These are phyloP conservation scores for Farysia itapuensis DNA, from an alignment of 1,284 basidiomycete species.

Conservation along the genomic window DNA sequence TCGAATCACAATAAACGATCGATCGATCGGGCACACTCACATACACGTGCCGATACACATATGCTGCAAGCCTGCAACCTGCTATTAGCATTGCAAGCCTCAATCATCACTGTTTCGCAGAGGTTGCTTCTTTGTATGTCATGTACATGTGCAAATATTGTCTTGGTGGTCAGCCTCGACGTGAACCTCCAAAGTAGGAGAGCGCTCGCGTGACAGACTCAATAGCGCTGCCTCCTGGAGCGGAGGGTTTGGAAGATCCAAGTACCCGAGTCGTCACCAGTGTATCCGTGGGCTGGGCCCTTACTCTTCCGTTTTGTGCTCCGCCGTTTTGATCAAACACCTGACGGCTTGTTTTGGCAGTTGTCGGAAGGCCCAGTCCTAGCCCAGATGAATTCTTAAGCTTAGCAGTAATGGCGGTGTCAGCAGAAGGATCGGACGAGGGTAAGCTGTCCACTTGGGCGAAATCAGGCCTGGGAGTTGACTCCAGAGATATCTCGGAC, in stretches of 20 bases:
- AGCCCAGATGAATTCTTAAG: neutral
- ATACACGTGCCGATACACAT: too few relatives aligned
- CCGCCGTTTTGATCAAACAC: neutral
- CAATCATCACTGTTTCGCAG: too few relatives aligned
- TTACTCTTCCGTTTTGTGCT: neutral
- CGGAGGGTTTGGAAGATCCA: constrained; percentile 2
- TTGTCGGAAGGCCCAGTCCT: neutral
- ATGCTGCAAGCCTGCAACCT: too few relatives aligned
- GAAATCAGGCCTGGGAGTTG: neutral
- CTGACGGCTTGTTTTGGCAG: neutral
- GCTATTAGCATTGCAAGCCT: too few relatives aligned
- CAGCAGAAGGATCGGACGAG: neutral
- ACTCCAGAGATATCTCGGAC: constrained; percentile 24
- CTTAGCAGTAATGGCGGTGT: neutral
- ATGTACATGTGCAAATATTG: too few relatives aligned
- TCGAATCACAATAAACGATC: too few relatives aligned
- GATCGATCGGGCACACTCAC: too few relatives aligned
- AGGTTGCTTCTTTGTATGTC: too few relatives aligned
- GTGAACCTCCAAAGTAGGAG: constrained; percentile 31
- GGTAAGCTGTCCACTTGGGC: neutral
- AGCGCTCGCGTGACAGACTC: constrained; percentile 26
- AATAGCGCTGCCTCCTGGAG: constrained; percentile 7
- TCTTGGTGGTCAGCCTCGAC: too few relatives aligned
- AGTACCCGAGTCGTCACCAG: constrained; percentile 28
- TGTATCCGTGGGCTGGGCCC: constrained; percentile 1